Conservation (phyloP, 2,329 filamentous ascomycete species). For the Colletotrichum magnum region DNA sequence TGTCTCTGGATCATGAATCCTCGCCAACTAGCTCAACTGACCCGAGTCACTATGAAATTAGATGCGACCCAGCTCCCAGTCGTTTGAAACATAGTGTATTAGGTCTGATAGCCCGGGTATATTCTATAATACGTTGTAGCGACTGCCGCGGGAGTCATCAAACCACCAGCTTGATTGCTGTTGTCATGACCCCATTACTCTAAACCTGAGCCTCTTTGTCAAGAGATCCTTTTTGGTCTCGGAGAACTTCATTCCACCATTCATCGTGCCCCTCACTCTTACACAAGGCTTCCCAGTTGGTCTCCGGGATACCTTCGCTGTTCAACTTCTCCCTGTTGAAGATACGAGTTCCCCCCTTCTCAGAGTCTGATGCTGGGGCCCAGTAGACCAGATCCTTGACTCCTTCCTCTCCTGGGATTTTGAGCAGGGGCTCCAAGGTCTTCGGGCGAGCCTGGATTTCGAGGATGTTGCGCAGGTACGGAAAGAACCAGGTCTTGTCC, state of each 20-base stretch:
- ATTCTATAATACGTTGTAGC: neutral
- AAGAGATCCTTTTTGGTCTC: constrained; percentile 43
- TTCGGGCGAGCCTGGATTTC: constrained; percentile 15
- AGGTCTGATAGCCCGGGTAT: too few relatives aligned
- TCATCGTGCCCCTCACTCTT: constrained; percentile 42
- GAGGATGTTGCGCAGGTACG: constrained; percentile 42
- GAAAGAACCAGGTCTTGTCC: constrained; percentile 45
- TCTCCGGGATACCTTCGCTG: constrained; percentile 9
- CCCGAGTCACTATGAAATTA: too few relatives aligned
- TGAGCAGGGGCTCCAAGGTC: constrained; percentile 42
- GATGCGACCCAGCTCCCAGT: too few relatives aligned
- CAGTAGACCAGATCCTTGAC: constrained; percentile 44
- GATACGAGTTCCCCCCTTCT: constrained; percentile 26
- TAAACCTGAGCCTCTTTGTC: neutral
- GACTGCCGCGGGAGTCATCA: neutral
- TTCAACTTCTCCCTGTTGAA: constrained; percentile 25
- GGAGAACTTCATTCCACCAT: constrained; percentile 52
- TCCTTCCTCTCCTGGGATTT: constrained; percentile 25
- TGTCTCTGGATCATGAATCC: too few relatives aligned
- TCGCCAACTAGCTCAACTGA: too few relatives aligned
- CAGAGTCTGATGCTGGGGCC: constrained; percentile 37
- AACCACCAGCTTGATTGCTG: neutral
- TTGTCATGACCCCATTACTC: neutral
- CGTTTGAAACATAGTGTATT: too few relatives aligned
- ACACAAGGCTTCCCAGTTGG: constrained; percentile 43